These are phyloP conservation scores for Mayamaea pseudoterrestris DNA, from an alignment of 108 stramenopile genomes.

Conservation along the genomic window DNA sequence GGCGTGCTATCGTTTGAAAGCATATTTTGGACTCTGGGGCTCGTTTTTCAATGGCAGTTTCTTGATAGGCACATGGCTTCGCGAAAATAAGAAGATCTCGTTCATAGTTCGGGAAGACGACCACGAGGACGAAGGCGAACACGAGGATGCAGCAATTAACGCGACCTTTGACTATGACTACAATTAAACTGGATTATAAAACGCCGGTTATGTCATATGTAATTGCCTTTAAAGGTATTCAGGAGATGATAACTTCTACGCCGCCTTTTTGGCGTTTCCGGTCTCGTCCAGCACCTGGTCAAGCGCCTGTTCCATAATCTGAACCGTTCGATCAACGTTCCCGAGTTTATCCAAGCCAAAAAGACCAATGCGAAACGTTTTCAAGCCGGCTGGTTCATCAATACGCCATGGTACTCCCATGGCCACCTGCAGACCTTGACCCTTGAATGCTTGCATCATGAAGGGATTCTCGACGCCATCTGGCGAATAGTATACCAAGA, in stretches of 20 bases:
- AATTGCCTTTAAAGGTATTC: background rate
- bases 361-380: constrained; percentile 85
- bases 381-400: constrained; percentile 80
- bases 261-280: constrained; percentile 18
- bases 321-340: constrained; percentile 60
- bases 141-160: too few relatives aligned
- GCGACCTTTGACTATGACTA: too few relatives aligned
- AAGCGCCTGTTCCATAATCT: constrained; percentile 54
- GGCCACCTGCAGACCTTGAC: constrained; percentile 82
- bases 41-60: constrained; percentile 29
- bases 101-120: constrained; percentile 3
- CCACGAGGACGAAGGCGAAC: background rate
- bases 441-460: constrained; percentile 84
- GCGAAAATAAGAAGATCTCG: constrained; percentile 31
- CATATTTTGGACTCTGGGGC: constrained; percentile 39
- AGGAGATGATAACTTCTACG: background rate
- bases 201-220: too few relatives aligned
- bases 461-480: constrained; percentile 62
- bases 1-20: too few relatives aligned
- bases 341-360: constrained; percentile 90
- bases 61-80: constrained; percentile 36
- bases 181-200: too few relatives aligned
- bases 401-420: constrained; percentile 90
- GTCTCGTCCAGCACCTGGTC: constrained; percentile 58
- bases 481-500: constrained; percentile 80